Base-by-base conservation (phyloP, 139 green algal genomes). In the Yamagishiella unicocca region DNA sequence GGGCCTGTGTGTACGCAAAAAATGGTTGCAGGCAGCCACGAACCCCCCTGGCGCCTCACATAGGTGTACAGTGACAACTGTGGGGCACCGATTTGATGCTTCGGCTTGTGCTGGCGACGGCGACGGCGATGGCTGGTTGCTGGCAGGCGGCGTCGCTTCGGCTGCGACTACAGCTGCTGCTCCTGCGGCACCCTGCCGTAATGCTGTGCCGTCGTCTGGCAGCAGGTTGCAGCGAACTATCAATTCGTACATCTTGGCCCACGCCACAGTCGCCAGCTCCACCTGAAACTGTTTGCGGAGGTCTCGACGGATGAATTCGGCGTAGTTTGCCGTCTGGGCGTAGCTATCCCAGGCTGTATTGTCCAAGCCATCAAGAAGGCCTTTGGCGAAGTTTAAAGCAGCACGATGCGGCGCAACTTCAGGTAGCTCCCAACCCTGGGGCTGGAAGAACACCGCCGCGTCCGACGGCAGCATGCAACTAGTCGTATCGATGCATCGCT, bases 21-120 rank as follows among this genome's bases (percentile, higher is more conserved):
- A 94, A 78, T 94, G 92, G 73, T 94, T 94, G 53, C 73, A 92
- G 31, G 92, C 92, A 21, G 67, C 79, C 35, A 94, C 88, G 73
- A 94, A 94, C 10, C 85, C 92, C 31, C 92, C 92, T 10, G 92
- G 92, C 27, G 90, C 92, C 77, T 94, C 72, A 72, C 91, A 93
- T 35, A 93, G 58, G 42, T 92, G 91, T 62, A 89, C 83, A n/a
- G 88, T 92, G 3, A 89, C 54, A 61, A 83, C 83, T 33, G 24
- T n/a, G 68, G 82, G 29, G 8, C 1, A n/a, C n/a, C n/a, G n/a
- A n/a, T n/a, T n/a, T n/a, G n/a, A n/a, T n/a, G n/a, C n/a, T n/a
- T n/a, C n/a, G n/a, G n/a, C n/a, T n/a, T n/a, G n/a, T n/a, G n/a
- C n/a, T n/a, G n/a, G n/a, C n/a, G n/a, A n/a, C n/a, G n/a, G n/a